Evolutionary conservation across 495 filamentous ascomycete species (phyloP), one percentile per base, ranked within the genome.

Genomic region (Xylaria bambusicola): DNA sequence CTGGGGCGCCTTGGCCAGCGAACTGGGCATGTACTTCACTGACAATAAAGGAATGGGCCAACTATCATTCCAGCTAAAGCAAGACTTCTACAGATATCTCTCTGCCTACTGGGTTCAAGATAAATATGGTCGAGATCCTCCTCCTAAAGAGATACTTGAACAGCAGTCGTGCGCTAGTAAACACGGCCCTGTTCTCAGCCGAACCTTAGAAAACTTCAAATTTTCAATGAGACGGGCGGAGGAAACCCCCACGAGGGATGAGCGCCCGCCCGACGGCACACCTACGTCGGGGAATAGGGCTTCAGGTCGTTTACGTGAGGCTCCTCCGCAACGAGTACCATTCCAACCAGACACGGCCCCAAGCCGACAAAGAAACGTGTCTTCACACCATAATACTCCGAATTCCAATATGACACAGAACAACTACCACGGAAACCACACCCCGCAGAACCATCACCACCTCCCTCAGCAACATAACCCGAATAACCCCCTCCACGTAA

Each of bases 91-190:
- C 77, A 88, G 88, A 63, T 86, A 92, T 62, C 82, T 94, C 31
- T 87, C 87, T 13, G 90, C 90, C 3, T 94, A 89, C 73, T 91
- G 93, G 73, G 91, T 94, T 49, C 77, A 82, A 35, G 83, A 78
- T n/a, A 66, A 88, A 29, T 85, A 89, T 71, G 80, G 83, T 15
- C 85, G 85, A 67, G 87, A 90, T 53, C 91, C 90, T 10, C 90
- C 90, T 10, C 90, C 90, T 17, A 88, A 86, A 61, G 88, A 92
- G 69, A 92, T 92, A 48, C 78, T 94, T 13, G 90, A 94, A 68
- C 82, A 88, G 41, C 71, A 65, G 24, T 69, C 69, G 1, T 71
- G 68, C 31, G 68, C 68, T 1, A 71, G 66, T 24, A 91, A 90
- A 65, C 87, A 90, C 31, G 89, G 85, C 6, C 83, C 86, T 45